These are phyloP conservation scores for Chytriomyces hyalinus DNA, from an alignment of 192 early-diverging fungal genomes.

Conservation along the genomic window DNA sequence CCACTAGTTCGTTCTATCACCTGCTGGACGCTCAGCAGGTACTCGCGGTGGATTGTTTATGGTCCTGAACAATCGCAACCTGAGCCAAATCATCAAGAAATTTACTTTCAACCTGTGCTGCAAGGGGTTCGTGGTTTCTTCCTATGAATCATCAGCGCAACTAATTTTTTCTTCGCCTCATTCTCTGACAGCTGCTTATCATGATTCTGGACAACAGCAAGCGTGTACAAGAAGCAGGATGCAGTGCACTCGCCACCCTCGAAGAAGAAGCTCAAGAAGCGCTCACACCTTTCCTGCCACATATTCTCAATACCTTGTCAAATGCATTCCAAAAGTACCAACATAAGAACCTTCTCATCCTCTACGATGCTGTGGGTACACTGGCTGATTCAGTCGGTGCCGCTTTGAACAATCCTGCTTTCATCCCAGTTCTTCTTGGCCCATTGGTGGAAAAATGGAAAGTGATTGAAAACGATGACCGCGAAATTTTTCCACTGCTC, in stretches of 20 bases:
- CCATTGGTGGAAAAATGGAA: constrained; percentile 89
- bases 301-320: constrained; percentile 82
- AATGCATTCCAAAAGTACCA: constrained; percentile 91
- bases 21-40: constrained; percentile 98
- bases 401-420: constrained; percentile 80
- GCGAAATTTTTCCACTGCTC: constrained; percentile 92
- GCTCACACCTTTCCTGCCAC: constrained; percentile 86
- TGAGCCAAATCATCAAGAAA: constrained; percentile 62
- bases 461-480: constrained; percentile 78
- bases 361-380: constrained; percentile 98
- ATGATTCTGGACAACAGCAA: constrained; percentile 96
- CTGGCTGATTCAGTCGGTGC: constrained; percentile 89
- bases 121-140: constrained; percentile 59
- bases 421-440: constrained; percentile 84
- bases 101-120: constrained; percentile 87
- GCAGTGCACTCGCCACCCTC: constrained; percentile 92
- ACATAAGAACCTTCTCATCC: constrained; percentile 91
- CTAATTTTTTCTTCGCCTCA: constrained; percentile 5
- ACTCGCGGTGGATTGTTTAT: constrained; percentile 75
- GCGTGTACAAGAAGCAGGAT: constrained; percentile 96
- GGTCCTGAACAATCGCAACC: constrained; percentile 29
- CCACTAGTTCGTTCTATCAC: constrained; percentile 95
- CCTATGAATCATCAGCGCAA: constrained; percentile 16
- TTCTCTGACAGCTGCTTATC: constrained; percentile 51
- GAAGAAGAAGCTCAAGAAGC: constrained; percentile 87